Evolutionary conservation across 768 basidiomycete genomes (phyloP).

Genomic region (Macrolepiota dolichaula): DNA sequence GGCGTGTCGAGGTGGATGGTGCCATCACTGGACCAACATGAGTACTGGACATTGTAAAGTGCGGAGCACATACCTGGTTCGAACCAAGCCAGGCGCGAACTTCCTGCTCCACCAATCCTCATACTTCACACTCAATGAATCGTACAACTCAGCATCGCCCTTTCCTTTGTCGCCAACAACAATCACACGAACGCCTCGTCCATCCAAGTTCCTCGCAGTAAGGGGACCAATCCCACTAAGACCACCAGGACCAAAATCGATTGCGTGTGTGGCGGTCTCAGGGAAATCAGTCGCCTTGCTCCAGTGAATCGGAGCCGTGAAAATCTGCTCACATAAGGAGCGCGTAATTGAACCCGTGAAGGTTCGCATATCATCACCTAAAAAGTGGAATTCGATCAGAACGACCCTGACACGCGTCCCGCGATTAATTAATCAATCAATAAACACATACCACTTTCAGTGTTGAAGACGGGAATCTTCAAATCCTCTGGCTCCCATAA

Average conservation of each 20-base stretch:
- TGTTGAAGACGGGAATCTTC: constrained; percentile 85
- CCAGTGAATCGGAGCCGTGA: constrained; percentile 92
- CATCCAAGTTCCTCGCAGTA: constrained; percentile 87
- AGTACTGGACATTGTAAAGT: constrained; percentile 12
- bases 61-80: constrained; percentile 68
- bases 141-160: constrained; percentile 84
- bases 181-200: constrained; percentile 88
- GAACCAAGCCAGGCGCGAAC: constrained; percentile 80
- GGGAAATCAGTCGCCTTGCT: constrained; percentile 86
- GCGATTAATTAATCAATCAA: constrained; percentile 9
- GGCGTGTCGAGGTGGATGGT: constrained; percentile 91
- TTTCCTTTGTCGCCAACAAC: constrained; percentile 89
- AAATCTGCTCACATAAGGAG: constrained; percentile 91
- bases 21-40: constrained; percentile 65
- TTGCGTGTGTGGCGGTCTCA: constrained; percentile 84
- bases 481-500: constrained; percentile 71
- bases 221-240: constrained; percentile 89
- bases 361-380: constrained; percentile 83
- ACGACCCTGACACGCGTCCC: constrained; percentile 3
- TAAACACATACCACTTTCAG: constrained; percentile 87
- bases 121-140: constrained; percentile 56
- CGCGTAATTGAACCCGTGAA: constrained; percentile 72
- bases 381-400: constrained; percentile 16
- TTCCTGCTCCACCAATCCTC: constrained; percentile 94
- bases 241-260: constrained; percentile 97